Conservation (phyloP, 1,139 yeast species). For the Hyphopichia khmerensis region DNA sequence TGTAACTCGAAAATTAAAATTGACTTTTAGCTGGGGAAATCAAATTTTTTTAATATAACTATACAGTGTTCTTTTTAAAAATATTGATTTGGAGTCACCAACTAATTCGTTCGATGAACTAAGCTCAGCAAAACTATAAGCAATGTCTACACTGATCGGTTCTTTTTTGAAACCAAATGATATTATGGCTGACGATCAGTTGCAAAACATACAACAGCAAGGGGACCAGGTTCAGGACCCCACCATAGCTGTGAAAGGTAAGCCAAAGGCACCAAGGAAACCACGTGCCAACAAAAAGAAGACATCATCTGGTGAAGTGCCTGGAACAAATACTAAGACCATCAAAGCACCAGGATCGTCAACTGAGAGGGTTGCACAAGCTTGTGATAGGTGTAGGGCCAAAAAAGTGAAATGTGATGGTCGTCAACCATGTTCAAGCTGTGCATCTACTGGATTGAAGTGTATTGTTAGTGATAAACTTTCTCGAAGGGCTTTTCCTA, state of each 20-base stretch:
- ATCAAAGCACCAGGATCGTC: slow-evolving; percentile 63
- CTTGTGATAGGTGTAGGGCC: slow-evolving; percentile 84
- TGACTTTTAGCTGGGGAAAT: background rate
- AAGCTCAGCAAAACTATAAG: background rate
- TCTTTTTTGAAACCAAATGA: background rate
- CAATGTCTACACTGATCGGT: background rate
- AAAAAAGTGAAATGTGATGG: slow-evolving; percentile 78
- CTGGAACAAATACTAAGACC: slow-evolving; percentile 43
- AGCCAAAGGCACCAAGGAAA: slow-evolving; percentile 3
- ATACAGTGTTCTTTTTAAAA: no score
- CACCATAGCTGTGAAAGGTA: no score
- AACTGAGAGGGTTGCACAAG: slow-evolving; percentile 68
- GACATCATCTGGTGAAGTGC: background rate
- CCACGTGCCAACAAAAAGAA: slow-evolving; percentile 3
- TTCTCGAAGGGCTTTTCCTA: slow-evolving; percentile 47
- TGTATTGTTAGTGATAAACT: slow-evolving; percentile 48
- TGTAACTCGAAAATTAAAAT: background rate
- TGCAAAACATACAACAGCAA: background rate
- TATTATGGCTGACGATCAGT: background rate
- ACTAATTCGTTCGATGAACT: background rate
- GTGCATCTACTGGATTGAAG: slow-evolving; percentile 43
- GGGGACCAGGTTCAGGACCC: background rate
- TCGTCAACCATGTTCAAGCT: slow-evolving; percentile 50
- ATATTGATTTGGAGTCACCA: no score
- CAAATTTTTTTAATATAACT: no score